Evolutionary conservation across 1,284 basidiomycete species (phyloP).

Genomic region (Ganoderma multipileum): DNA sequence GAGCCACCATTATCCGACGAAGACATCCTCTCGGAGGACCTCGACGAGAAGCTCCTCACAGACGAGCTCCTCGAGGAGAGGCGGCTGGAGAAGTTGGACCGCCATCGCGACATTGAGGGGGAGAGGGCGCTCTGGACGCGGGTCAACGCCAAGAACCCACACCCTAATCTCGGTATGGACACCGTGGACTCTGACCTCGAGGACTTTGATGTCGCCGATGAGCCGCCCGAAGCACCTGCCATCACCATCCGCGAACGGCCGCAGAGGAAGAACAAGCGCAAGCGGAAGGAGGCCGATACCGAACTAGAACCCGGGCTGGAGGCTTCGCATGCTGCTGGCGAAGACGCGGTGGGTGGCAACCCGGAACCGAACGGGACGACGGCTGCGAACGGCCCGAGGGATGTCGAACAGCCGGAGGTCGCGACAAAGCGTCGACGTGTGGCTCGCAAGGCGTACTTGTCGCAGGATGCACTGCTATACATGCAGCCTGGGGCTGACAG

Average conservation of each 20-base stretch:
- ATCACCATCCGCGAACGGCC: neutral
- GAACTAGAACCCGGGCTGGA: neutral
- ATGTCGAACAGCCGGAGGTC: conserved; percentile 11
- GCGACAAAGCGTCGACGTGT: conserved; percentile 16
- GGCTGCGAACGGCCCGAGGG: conserved; percentile 4
- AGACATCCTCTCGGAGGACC: conserved; percentile 45
- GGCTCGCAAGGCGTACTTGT: conserved; percentile 10
- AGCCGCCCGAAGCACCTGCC: too few species aligned
- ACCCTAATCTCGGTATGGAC: neutral
- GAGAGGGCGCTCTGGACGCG: conserved; percentile 43
- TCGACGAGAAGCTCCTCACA: conserved; percentile 50
- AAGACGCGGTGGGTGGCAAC: neutral
- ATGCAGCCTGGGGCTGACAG: conserved; percentile 27
- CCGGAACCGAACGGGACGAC: neutral
- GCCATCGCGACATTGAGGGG: conserved; percentile 25
- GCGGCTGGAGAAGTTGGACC: conserved; percentile 51
- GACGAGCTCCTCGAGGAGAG: conserved; percentile 57
- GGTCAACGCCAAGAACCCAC: conserved; percentile 16
- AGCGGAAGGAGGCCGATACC: neutral
- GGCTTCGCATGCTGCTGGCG: neutral
- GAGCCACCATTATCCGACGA: conserved; percentile 33
- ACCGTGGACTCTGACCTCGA: conserved; percentile 6
- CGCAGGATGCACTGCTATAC: conserved; percentile 23
- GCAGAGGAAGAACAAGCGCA: conserved; percentile 6
- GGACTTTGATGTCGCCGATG: neutral